phyloP scores from a whole-genome alignment of 768 basidiomycete genomes.

The Psilocybe tampanensis region DNA sequence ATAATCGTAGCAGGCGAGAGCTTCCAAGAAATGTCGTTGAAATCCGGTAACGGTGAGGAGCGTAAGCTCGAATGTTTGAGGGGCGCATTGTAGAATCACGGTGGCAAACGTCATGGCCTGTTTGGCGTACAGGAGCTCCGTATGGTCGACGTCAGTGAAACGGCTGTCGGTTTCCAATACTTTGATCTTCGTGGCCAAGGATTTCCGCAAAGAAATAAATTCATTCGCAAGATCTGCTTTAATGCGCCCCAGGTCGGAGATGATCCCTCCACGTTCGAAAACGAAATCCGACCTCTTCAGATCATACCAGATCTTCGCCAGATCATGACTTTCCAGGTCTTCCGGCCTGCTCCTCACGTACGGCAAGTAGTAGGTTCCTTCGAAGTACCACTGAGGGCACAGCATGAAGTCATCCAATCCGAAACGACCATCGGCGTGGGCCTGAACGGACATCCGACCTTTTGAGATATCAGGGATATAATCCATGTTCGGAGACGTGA shows the following conservation, averaged over 20 bases:
- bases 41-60: slow-evolving; percentile 4
- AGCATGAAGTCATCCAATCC: too few species aligned
- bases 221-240: neutral
- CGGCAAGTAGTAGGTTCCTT: too few species aligned
- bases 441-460: too few species aligned
- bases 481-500: too few species aligned
- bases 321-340: neutral
- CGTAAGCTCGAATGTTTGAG: neutral
- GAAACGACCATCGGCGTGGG: too few species aligned
- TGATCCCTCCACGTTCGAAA: neutral
- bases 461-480: too few species aligned
- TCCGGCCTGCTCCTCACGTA: neutral
- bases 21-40: slow-evolving; percentile 2
- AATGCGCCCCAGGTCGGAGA: neutral
- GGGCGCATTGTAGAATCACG: neutral
- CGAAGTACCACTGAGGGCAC: too few species aligned
- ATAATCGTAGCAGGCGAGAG: slow-evolving; percentile 1
- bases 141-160: neutral
- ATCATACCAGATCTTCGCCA: neutral
- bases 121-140: neutral
- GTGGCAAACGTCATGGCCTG: neutral
- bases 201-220: neutral
- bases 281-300: neutral
- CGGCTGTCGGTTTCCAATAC: neutral
- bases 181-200: neutral